phyloP scores from a whole-genome alignment of 2,329 filamentous ascomycete genomes.

The Cryphonectria radicalis region DNA sequence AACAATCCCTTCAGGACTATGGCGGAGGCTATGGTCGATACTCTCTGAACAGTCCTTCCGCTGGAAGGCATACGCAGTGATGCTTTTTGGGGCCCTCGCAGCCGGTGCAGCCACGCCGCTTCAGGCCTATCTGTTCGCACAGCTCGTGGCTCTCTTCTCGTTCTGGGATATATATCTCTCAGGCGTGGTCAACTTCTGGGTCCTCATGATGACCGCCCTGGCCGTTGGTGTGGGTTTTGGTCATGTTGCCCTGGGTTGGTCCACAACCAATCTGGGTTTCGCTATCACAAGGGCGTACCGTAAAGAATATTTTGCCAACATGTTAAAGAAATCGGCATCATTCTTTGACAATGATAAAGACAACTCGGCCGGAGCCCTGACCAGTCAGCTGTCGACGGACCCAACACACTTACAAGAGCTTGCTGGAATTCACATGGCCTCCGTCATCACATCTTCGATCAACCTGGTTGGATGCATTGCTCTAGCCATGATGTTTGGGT shows the following conservation, averaged over 20 bases:
- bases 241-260: slow-evolving; percentile 24
- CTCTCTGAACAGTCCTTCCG: slow-evolving; percentile 8
- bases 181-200: slow-evolving; percentile 23
- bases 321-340: slow-evolving; percentile 60
- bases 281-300: slow-evolving; percentile 38
- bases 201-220: slow-evolving; percentile 18
- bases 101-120: slow-evolving; percentile 39
- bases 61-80: slow-evolving; percentile 1
- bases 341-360: slow-evolving; percentile 60
- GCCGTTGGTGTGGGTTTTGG: slow-evolving; percentile 16
- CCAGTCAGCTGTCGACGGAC: slow-evolving; percentile 58
- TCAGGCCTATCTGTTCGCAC: slow-evolving; percentile 60
- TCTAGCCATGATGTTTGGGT: slow-evolving; percentile 73
- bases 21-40: not conserved
- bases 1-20: not conserved
- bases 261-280: slow-evolving; percentile 24
- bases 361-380: slow-evolving; percentile 56
- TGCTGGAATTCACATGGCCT: slow-evolving; percentile 57
- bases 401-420: slow-evolving; percentile 57
- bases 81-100: slow-evolving; percentile 14
- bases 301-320: slow-evolving; percentile 62
- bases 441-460: slow-evolving; percentile 66
- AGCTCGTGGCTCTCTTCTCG: slow-evolving; percentile 55
- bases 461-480: slow-evolving; percentile 52
- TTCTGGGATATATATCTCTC: slow-evolving; percentile 13